Evolutionary conservation across 345 rosid species (phyloP), one percentile per base, ranked within the genome.

Genomic region (Laguncularia racemosa): DNA sequence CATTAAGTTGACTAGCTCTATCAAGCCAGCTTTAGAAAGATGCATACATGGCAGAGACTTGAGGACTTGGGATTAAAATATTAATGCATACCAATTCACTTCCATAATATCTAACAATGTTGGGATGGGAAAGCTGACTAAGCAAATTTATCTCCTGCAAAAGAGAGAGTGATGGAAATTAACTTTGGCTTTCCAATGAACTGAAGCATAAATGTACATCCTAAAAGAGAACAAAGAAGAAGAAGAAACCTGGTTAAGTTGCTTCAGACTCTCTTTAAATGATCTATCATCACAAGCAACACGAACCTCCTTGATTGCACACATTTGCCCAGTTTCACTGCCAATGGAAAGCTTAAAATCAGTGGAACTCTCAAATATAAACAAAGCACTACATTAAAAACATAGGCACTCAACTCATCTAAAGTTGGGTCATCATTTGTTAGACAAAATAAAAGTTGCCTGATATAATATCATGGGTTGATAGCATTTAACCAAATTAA

Each of bases 41-140:
- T 14, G 16, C 11, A 23, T 6, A 11, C n/a, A 6, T 2, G 15
- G 47, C 14, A 28, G n/a, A 20, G 9, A 33, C 2, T 11, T 17
- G 43, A 58, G 17, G 38, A 52, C 9, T 23, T 23, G 28, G 28
- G 28, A 23, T 23, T 6, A 23, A 23, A 23, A 23, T 38, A 38
- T 45, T n/a, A 53, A 53, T 40, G 15, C 43, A 12, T 21, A 59
- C 70, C 46, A 53, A 38, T 59, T 54, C 60, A 52, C 65, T 66
- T 21, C 52, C 60, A 54, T 66, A 54, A 21, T 66, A 66, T 15
- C 45, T 64, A 28, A 66, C 60, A 48, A 59, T 66, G 64, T 66
- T 59, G 2, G 49, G 64, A 49, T 66, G 65, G 48, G 59, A 58
- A 49, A 59, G 60, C 60, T 60, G 56, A 52, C 70, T 48, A 16